Base-by-base conservation (phyloP, 345 rosid genomes). In the Geranium brycei region DNA sequence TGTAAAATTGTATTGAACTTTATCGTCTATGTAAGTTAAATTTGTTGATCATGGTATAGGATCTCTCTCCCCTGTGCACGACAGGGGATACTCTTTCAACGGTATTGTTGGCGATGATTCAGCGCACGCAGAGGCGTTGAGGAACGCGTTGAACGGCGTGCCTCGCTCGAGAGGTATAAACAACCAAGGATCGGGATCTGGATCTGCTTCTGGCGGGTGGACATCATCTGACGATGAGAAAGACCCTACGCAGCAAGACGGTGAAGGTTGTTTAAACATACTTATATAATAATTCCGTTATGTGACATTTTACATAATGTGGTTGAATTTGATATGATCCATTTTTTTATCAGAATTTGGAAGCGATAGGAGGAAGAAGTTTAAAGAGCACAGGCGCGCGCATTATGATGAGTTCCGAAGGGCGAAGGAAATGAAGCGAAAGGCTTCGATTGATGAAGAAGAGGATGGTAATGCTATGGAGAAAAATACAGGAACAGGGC, bases 361-460 rank as follows among this genome's bases (percentile, higher is more conserved):
- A 69, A 23, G 74, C 5, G 86, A 64, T 56, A 75, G 67, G 68
- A 77, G 69, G 67, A 72, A 70, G 41, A 80, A 78, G 62, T 93
- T 93, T 73, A 85, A 66, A 74, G 96, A 87, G 74, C 99, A 75
- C 32, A 81, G 99, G 69, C 77, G 81, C 71, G 93, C 76, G 51
- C 99, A 95, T 67, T 95, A 95, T 61, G 81, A 95, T 63, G 97
- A 95, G 82, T 88, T 83, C 74, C 84, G 67, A 65, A 91, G 78
- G 67, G 93, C 91, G 60, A 88, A 83, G 72, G 97, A 95, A 71
- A 84, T 91, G 68, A 72, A 79, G 69, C 75, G 77, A 16, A 72
- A 80, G 30, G 95, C 93, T 31, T 88, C 97, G 4, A 66, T 85
- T 31, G 53, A 78, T 1, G 95, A 77, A 65, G 95, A 85, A 17